These are phyloP conservation scores for Diaporthe destruens DNA, from an alignment of 2,329 filamentous ascomycete genomes.

Conservation along the genomic window DNA sequence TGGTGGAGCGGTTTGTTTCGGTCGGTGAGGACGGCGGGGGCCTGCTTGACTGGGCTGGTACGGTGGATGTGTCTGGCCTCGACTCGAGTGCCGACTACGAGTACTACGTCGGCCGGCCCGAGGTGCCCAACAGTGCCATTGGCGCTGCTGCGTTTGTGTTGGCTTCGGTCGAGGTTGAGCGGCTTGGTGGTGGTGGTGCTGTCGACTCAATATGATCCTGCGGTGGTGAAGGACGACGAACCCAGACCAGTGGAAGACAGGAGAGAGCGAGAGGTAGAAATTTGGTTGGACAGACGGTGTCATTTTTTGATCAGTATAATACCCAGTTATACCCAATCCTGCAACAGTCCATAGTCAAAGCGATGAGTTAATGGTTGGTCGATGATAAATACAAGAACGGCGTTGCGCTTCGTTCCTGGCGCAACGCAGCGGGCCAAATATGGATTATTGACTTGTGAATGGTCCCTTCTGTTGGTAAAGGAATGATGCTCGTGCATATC, in stretches of 20 bases:
- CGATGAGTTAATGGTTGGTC: not conserved
- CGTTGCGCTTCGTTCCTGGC: not conserved
- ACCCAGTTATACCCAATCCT: not conserved
- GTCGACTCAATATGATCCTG: not conserved
- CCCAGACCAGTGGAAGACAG: too few species aligned
- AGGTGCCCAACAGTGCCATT: constrained; percentile 54
- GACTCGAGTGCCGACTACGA: constrained; percentile 57
- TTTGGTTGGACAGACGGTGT: too few species aligned
- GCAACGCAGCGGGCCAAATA: not conserved
- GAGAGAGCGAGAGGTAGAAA: too few species aligned
- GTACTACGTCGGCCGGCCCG: constrained; percentile 54
- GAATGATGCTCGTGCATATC: too few species aligned
- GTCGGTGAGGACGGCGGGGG: constrained; percentile 19
- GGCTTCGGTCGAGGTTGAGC: constrained; percentile 54
- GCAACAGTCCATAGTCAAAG: not conserved
- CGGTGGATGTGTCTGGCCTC: constrained; percentile 56
- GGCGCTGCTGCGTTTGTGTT: constrained; percentile 54
- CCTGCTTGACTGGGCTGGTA: constrained; percentile 51
- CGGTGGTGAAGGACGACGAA: too few species aligned
- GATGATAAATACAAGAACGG: not conserved
- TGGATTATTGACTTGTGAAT: not conserved
- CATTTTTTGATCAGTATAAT: too few species aligned
- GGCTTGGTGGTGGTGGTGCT: not conserved
- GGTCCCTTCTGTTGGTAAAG: not conserved
- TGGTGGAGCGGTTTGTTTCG: constrained; percentile 19